Evolutionary conservation across 495 filamentous ascomycete species (phyloP).

Genomic region (Glarea lozoyensis): DNA sequence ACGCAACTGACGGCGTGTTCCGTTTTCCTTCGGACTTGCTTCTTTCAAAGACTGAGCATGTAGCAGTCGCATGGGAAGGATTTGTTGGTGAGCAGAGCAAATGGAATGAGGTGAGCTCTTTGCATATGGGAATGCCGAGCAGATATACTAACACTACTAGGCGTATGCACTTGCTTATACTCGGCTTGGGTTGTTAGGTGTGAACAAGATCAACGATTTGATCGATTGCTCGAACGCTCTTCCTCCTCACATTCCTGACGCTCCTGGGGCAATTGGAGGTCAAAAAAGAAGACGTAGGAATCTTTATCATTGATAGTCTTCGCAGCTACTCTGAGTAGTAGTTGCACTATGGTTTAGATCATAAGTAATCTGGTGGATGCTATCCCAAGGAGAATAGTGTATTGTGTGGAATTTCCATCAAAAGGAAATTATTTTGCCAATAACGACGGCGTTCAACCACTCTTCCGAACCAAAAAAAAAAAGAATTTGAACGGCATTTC

Average conservation of each 20-base stretch:
- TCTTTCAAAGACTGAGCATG: constrained; percentile 27
- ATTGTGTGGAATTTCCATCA: too few species aligned
- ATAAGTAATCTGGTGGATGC: too few species aligned
- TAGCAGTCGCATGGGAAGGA: constrained; percentile 23
- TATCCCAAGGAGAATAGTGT: too few species aligned
- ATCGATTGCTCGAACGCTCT: constrained; percentile 30
- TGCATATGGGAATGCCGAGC: neutral
- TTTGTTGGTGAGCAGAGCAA: constrained; percentile 23
- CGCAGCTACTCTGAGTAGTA: too few species aligned
- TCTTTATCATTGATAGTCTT: too few species aligned
- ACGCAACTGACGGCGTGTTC: constrained; percentile 28
- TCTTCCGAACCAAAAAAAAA: too few species aligned
- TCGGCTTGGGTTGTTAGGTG: constrained; percentile 30
- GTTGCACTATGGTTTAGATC: too few species aligned
- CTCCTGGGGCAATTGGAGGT: neutral
- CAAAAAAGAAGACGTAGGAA: too few species aligned
- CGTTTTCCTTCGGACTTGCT: constrained; percentile 35
- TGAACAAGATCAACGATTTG: constrained; percentile 33
- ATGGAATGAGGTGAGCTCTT: constrained; percentile 28
- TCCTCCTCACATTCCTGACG: constrained; percentile 9
- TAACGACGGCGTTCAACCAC: too few species aligned
- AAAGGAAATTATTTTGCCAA: too few species aligned
- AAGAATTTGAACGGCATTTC: too few species aligned
- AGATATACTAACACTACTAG: constrained; percentile 12
- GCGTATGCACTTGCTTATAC: constrained; percentile 30